Base-by-base conservation (phyloP, 768 basidiomycete genomes). In the Russula ochroleuca region DNA sequence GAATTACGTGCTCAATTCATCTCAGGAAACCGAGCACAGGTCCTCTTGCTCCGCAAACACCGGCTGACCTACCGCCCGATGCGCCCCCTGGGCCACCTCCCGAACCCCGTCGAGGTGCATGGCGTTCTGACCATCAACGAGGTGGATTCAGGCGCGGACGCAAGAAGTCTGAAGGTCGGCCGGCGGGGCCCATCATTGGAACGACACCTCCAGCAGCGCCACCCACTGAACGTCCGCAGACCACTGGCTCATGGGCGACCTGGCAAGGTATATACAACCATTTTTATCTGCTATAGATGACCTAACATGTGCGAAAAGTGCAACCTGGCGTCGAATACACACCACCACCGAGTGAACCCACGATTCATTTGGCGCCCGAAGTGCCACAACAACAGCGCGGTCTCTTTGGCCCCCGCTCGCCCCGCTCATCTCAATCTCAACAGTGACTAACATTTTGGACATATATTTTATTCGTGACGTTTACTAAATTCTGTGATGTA, bases 331-430 rank as follows among this genome's bases (percentile, higher is more conserved):
- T 78, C 47, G 78, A 73, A 23, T 85, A 86, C 3, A 86, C 87
- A 5, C 83, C 87, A n/a, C 80, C 84, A 5, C 81, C 83, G 3
- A 73, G 80, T 57, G 81, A 83, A 61, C 79, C 87, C 21, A 45
- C 56, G 10, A 83, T 81, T 19, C 74, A 88, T 13, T 76, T 85
- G 40, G 83, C 87, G 25, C 86, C 87, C 33, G 81, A 80, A 13
- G 76, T 75, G 53, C 74, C 76, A 43, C 85, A 81, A 61, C 85
- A 84, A 17, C 43, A 19, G n/a, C 63, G 53, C 48, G 89, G 90
- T 35, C 74, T 93, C 64, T 93, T 92, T 70, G 91, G 91, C 37
- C 89, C 90, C 47, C 79, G 87, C 45, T 84, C 87, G n/a, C 86
- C 85, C 13, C 76, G 79, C 57, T 74, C 74, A 23, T 37, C 35